Evolutionary conservation across 495 filamentous ascomycete species (phyloP).

Genomic region (Xylaria castorea): DNA sequence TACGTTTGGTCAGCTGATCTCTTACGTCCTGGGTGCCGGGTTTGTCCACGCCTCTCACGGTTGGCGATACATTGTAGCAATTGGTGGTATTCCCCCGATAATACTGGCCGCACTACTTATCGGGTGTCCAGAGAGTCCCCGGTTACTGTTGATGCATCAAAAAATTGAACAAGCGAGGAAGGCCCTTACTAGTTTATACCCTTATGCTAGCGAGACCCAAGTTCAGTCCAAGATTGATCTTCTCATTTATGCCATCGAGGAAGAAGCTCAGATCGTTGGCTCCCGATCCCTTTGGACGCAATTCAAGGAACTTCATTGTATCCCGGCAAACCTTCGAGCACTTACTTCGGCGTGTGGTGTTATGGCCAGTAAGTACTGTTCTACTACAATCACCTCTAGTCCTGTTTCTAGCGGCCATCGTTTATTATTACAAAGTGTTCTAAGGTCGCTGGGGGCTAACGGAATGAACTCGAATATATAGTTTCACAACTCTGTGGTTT

Average conservation of each 20-base stretch:
- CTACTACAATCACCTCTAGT: not conserved
- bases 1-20: conserved; percentile 59
- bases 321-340: conserved; percentile 54
- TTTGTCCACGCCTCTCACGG: conserved; percentile 55
- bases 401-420: not conserved
- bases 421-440: not conserved
- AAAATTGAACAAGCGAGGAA: conserved; percentile 48
- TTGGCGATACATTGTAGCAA: conserved; percentile 48
- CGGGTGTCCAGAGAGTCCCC: conserved; percentile 38
- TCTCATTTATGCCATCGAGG: conserved; percentile 47
- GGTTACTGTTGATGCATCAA: conserved; percentile 56
- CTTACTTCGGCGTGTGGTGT: conserved; percentile 58
- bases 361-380: conserved; percentile 47
- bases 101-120: conserved; percentile 31
- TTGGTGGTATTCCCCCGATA: conserved; percentile 55
- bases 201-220: conserved; percentile 45
- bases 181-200: conserved; percentile 51
- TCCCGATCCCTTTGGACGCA: conserved; percentile 45
- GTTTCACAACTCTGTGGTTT: conserved; percentile 53
- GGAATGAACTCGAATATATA: conserved; percentile 11
- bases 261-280: conserved; percentile 47
- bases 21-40: conserved; percentile 59
- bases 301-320: conserved; percentile 54
- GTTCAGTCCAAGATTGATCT: conserved; percentile 47
- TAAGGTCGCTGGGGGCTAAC: not conserved